phyloP scores from a whole-genome alignment of 345 rosid genomes.

The Dimocarpus longan region DNA sequence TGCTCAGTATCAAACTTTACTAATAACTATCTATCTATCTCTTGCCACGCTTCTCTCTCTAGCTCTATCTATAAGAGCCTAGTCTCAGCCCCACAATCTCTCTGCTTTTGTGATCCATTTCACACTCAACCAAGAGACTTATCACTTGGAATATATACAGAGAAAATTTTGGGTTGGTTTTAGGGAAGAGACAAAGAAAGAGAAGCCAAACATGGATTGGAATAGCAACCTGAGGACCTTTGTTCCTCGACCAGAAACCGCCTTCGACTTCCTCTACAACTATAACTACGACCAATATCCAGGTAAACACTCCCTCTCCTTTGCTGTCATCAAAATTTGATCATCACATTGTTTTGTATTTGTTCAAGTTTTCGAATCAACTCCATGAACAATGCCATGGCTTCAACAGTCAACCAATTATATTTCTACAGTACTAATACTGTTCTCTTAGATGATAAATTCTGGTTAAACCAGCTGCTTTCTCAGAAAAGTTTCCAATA shows the following conservation, averaged over 20 bases:
- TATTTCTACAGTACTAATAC: no score
- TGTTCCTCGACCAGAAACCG: slow-evolving; percentile 49
- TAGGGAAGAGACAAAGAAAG: slow-evolving; percentile 17
- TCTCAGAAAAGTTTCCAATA: background rate
- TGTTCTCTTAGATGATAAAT: background rate
- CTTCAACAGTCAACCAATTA: background rate
- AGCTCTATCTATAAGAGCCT: background rate
- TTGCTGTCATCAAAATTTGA: background rate
- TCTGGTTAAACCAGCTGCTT: background rate
- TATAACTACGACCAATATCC: slow-evolving; percentile 58
- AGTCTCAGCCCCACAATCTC: background rate
- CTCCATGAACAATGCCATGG: background rate
- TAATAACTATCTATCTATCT: slow-evolving; percentile 16
- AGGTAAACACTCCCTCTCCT: slow-evolving; percentile 39
- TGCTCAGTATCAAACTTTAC: slow-evolving; percentile 11
- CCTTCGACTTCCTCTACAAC: slow-evolving; percentile 68
- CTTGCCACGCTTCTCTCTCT: slow-evolving; percentile 32
- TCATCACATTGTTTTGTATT: background rate
- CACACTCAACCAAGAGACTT: background rate
- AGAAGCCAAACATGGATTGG: slow-evolving; percentile 56
- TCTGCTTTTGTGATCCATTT: slow-evolving; percentile 8
- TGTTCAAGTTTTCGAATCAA: background rate
- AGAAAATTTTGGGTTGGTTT: background rate
- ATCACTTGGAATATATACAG: background rate
- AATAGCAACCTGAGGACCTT: slow-evolving; percentile 43